These are phyloP conservation scores for Microbotryum violaceum DNA, from an alignment of 1,284 basidiomycete species.

Conservation along the genomic window DNA sequence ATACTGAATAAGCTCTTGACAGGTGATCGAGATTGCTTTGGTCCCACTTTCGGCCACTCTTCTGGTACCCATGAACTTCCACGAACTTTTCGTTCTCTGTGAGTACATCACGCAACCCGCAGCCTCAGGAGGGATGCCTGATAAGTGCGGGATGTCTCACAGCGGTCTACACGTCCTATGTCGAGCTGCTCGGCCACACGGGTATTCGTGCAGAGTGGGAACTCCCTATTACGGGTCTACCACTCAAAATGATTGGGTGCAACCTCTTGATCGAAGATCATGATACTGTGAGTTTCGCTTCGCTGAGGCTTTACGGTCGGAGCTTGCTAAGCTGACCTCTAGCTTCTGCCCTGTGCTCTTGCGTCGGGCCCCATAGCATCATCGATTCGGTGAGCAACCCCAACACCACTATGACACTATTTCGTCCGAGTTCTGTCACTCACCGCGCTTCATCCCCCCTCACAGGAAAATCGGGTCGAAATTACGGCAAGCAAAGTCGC, in stretches of 20 bases:
- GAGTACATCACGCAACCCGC: background rate
- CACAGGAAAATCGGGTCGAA: no score
- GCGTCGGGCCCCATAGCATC: no score
- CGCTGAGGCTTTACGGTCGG: no score
- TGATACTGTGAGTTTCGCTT: background rate
- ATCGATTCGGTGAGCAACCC: no score
- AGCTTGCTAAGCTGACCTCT: no score
- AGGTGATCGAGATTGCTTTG: slow-evolving; percentile 6
- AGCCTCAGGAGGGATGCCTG: no score
- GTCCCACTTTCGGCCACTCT: slow-evolving; percentile 3
- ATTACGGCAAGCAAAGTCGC: no score
- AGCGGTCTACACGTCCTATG: background rate
- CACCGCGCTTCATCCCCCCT: no score
- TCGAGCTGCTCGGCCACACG: slow-evolving; percentile 9
- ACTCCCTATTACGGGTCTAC: slow-evolving; percentile 3
- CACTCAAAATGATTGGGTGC: background rate
- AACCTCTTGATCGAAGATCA: slow-evolving; percentile 11
- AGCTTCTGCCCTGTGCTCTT: no score
- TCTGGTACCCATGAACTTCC: slow-evolving; percentile 4
- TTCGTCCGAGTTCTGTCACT: no score
- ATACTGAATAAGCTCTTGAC: background rate
- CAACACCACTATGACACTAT: no score
- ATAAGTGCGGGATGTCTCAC: no score
- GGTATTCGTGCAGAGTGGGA: slow-evolving; percentile 5
- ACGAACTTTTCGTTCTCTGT: slow-evolving; percentile 2